Conservation (phyloP, 2,329 filamentous ascomycete species). For the Lecanicillium sp. region DNA sequence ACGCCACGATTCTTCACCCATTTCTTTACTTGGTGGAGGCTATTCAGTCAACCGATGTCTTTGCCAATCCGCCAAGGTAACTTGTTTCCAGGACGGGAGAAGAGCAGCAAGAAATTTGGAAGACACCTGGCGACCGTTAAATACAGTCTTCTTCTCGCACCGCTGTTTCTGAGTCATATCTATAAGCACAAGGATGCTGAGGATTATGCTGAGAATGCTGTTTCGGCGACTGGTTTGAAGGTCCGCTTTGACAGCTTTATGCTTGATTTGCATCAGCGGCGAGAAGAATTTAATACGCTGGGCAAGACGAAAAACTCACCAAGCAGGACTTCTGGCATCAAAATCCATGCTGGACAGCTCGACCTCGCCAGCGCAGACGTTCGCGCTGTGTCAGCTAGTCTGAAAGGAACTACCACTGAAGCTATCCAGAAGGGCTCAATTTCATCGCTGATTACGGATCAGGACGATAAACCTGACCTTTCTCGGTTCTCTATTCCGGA, state of each 20-base stretch:
- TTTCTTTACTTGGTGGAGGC: conserved; percentile 96
- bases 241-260: conserved; percentile 95
- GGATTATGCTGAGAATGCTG: conserved; percentile 65
- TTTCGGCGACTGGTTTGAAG: conserved; percentile 93
- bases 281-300: conserved; percentile 81
- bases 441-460: conserved; percentile 41
- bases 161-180: conserved; percentile 89
- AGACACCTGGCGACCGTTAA: conserved; percentile 97
- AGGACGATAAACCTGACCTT: conserved; percentile 58
- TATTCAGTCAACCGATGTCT: conserved; percentile 92
- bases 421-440: conserved; percentile 58
- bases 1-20: conserved; percentile 96
- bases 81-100: conserved; percentile 86
- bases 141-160: conserved; percentile 87
- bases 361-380: conserved; percentile 89
- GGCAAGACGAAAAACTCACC: conserved; percentile 69
- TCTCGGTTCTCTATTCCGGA: conserved; percentile 94
- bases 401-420: conserved; percentile 70
- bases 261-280: conserved; percentile 87
- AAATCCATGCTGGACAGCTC: conserved; percentile 88
- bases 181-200: conserved; percentile 98
- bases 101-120: conserved; percentile 97
- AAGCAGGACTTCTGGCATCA: conserved; percentile 82
- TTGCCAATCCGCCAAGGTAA: conserved; percentile 86
- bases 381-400: conserved; percentile 84